A percentile compares a stretch with the other conserved stretches of the same genome.
These are phyloP conservation scores for Brassica hybrid DNA, from an alignment of 441 rosid genomes.

Conservation along the genomic window DNA sequence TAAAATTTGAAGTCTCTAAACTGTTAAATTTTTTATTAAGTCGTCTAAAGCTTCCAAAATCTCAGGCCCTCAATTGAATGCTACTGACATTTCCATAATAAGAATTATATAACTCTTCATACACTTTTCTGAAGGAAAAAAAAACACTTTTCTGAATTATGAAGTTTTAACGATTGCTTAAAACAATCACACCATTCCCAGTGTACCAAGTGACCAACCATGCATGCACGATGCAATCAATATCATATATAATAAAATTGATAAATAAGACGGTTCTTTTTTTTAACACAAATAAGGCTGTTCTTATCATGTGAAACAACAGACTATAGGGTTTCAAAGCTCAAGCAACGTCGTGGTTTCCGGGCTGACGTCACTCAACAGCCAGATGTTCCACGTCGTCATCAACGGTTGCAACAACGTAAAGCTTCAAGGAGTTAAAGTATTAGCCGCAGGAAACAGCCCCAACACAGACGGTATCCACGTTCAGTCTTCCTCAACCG, in stretches of 20 bases:
- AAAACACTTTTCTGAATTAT: slow-evolving; percentile 31
- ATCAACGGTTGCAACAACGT: slow-evolving; percentile 59
- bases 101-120: not conserved
- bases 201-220: slow-evolving; percentile 7
- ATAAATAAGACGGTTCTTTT: not conserved
- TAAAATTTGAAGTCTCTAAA: too few species aligned
- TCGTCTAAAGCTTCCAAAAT: too few species aligned
- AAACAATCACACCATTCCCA: not conserved
- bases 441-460: slow-evolving; percentile 58
- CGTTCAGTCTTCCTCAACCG: slow-evolving; percentile 51
- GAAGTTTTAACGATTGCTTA: slow-evolving; percentile 22
- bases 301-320: slow-evolving; percentile 33
- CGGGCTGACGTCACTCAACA: slow-evolving; percentile 54
- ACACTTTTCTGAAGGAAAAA: slow-evolving; percentile 13
- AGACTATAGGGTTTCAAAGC: slow-evolving; percentile 58
- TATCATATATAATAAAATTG: not conserved
- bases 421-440: slow-evolving; percentile 48
- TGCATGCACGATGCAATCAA: not conserved
- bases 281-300: too few species aligned
- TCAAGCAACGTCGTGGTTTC: slow-evolving; percentile 52
- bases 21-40: too few species aligned
- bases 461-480: slow-evolving; percentile 85
- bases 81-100: not conserved
- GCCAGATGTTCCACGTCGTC: slow-evolving; percentile 66
- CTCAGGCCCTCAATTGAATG: not conserved